Evolutionary conservation across 2,329 filamentous ascomycete species (phyloP), one percentile per base, ranked within the genome.

Genomic region (Gyromitra esculenta): DNA sequence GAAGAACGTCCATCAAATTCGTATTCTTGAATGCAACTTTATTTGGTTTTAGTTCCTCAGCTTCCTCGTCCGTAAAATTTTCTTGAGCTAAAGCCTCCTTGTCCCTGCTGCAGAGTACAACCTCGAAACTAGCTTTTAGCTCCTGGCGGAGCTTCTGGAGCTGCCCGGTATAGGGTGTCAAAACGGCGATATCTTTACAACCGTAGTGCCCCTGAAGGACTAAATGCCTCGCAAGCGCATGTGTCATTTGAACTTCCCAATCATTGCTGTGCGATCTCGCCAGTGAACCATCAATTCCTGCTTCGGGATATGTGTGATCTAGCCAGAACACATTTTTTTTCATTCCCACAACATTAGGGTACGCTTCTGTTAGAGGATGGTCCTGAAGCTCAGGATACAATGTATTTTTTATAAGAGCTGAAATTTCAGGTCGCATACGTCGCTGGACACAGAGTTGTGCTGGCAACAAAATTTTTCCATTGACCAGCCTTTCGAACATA

Each of bases 11-110:
- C 85, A 1, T 84, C 80, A 0, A 83, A 77, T 89, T 89, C 0
- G 88, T 87, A 0, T 91, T 93, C 5, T 94, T 81, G 0, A 95
- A 88, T 0, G 91, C 90, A 74, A 94, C 91, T 1, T 93, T 89
- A 35, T 60, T 35, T 18, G 48, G 7, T 39, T 15, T 74, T 54
- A 81, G 80, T 62, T 82, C 64, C 62, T 83, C 25, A 31, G 25
- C 25, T 31, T 31, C 82, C 3, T 76, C 69, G 45, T 81, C 80
- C 45, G 79, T 81, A 1, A 82, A 69, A 5, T 81, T 48, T 2
- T 54, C 62, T 79, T 77, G 41, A 72, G 56, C 81, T 82, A 81
- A 62, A 13, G 75, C 77, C 15, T 83, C 81, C 64, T 82, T 64
- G 73, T 83, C 82, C 5, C 77, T 78, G 48, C 81, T 81, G 68